Base-by-base conservation (phyloP, 352 stramenopile species). In the Phytopythium ostracodes region DNA sequence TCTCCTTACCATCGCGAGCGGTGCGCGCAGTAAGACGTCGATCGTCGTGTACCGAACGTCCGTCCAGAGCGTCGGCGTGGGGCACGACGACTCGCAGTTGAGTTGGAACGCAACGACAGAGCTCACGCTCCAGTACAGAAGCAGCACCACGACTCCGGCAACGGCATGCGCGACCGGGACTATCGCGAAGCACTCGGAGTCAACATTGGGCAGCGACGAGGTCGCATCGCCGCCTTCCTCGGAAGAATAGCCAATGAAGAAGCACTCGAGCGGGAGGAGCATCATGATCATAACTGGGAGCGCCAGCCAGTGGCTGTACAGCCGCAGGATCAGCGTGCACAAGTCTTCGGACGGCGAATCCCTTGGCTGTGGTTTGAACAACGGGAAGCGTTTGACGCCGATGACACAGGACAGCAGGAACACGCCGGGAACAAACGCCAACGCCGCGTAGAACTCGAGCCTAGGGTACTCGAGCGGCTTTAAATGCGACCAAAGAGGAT, bases 291-390 rank as follows among this genome's bases (percentile, higher is more conserved):
- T 79, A 0, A 79, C 18, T 0, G 76, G 79, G 0, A 91, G 35
- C 24, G 67, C 59, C 24, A 68, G 27, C 79, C 78, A 91, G 25
- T 81, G 71, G 44, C 78, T 82, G 63, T 88, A 89, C 20, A 81
- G 40, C 12, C 79, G 72, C 20, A 91, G 52, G 25, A 71, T 42
- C 29, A 88, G 27, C 4, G 77, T 79, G 40, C 78, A 85, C 2
- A 75, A 27, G 42, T 87, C 76, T 66, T 91, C 82, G 22, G 60
- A 33, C 7, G 75, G 73, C n/a, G 68, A 65, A 4, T 35, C 60
- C 49, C 66, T 75, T 1, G 78, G 78, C 55, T 89, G 78, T 0
- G 79, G 76, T 55, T 89, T 89, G 61, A 89, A 89, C 27, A 91
- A 50, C 12, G 81, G 76, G 40, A 88, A 89, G 22, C 76, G 55